Evolutionary conservation across 2,329 filamentous ascomycete genomes (phyloP).

Genomic region (Colletotrichum sublineola): DNA sequence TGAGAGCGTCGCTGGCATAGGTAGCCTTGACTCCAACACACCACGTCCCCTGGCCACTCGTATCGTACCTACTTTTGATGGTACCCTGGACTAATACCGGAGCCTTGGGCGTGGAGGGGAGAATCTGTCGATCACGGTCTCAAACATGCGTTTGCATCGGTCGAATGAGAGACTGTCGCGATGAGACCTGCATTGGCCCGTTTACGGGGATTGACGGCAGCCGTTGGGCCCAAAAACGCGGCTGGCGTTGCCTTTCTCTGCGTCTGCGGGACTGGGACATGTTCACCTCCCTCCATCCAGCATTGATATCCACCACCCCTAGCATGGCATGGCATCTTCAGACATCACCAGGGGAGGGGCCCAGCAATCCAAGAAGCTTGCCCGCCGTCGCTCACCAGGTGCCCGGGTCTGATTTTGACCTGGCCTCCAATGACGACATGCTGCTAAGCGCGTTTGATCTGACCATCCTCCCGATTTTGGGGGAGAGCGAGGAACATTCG

Average conservation of each 20-base stretch:
- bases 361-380: conserved; percentile 19
- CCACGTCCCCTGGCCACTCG: neutral
- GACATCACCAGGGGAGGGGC: conserved; percentile 26
- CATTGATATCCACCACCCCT: conserved; percentile 21
- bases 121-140: conserved; percentile 45
- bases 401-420: conserved; percentile 34
- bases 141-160: conserved; percentile 38
- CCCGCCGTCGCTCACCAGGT: conserved; percentile 32
- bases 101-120: conserved; percentile 44
- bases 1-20: neutral
- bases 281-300: conserved; percentile 11
- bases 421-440: conserved; percentile 41
- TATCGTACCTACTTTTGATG: conserved; percentile 1
- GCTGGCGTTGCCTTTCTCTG: conserved; percentile 3
- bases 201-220: conserved; percentile 30
- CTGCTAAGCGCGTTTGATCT: conserved; percentile 39
- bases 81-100: conserved; percentile 30
- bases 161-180: conserved; percentile 31
- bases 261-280: conserved; percentile 26
- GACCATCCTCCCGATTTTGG: conserved; percentile 38
- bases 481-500: conserved; percentile 38
- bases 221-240: conserved; percentile 33
- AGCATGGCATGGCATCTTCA: conserved; percentile 32
- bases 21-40: neutral
- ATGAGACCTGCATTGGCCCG: conserved; percentile 40